phyloP scores from a whole-genome alignment of 192 early-diverging fungal species.

The Lunasporangiospora selenospora region DNA sequence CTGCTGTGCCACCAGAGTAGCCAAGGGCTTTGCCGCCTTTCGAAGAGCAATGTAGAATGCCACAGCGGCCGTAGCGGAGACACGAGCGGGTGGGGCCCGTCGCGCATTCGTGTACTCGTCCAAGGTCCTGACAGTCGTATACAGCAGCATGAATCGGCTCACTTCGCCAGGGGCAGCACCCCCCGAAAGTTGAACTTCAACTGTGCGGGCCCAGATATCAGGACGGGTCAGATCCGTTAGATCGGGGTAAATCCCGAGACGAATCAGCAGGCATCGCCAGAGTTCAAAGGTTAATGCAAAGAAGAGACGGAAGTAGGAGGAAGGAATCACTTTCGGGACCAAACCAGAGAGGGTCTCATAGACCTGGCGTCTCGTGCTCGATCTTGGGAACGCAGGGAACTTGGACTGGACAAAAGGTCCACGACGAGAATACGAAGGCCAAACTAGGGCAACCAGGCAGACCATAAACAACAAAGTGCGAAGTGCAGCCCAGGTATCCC shows the following conservation, averaged over 20 bases:
- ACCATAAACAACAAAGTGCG: slow-evolving; percentile 38
- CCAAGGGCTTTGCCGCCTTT: slow-evolving; percentile 33
- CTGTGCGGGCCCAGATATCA: slow-evolving; percentile 46
- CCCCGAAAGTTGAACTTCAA: slow-evolving; percentile 42
- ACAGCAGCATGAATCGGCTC: slow-evolving; percentile 44
- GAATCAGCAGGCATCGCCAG: slow-evolving; percentile 47
- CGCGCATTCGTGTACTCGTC: slow-evolving; percentile 47
- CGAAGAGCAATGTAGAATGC: slow-evolving; percentile 40
- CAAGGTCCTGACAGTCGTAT: slow-evolving; percentile 40
- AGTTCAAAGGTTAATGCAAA: slow-evolving; percentile 31
- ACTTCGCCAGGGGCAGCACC: slow-evolving; percentile 28
- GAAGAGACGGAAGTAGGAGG: slow-evolving; percentile 34
- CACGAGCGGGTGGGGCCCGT: slow-evolving; percentile 40
- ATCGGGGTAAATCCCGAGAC: slow-evolving; percentile 43
- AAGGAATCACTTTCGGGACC: slow-evolving; percentile 36
- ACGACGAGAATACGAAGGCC: slow-evolving; percentile 37
- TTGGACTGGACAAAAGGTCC: slow-evolving; percentile 36
- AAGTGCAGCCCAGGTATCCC: slow-evolving; percentile 41
- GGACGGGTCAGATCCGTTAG: slow-evolving; percentile 46
- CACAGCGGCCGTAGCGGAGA: slow-evolving; percentile 43
- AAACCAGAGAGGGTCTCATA: slow-evolving; percentile 36
- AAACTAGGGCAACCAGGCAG: slow-evolving; percentile 37
- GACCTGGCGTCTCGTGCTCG: slow-evolving; percentile 19
- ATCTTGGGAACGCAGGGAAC: slow-evolving; percentile 41
- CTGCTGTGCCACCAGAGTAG: slow-evolving; percentile 43